Conservation (phyloP, 2,329 filamentous ascomycete species). For the Sclerotinia glacialis region DNA sequence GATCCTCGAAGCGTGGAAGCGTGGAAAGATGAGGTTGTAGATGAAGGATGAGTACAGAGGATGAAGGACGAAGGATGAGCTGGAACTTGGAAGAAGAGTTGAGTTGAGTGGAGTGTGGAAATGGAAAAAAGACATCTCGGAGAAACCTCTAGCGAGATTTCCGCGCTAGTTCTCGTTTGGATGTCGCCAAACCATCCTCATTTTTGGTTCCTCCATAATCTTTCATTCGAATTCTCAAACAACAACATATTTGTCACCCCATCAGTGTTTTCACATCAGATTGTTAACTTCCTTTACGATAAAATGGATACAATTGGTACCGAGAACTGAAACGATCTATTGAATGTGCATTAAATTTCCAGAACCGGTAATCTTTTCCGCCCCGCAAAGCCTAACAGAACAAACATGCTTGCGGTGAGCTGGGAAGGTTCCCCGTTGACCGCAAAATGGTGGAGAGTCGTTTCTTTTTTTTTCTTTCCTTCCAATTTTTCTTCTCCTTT, state of each 20-base stretch:
- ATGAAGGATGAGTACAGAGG: neutral
- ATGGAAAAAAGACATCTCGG: neutral
- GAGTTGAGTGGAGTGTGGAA: neutral
- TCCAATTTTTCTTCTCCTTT: slow-evolving; percentile 7
- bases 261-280: neutral
- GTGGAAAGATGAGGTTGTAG: neutral
- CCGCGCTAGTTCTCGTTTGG: slow-evolving; percentile 6
- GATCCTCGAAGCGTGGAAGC: neutral
- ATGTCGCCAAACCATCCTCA: neutral
- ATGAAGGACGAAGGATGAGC: neutral
- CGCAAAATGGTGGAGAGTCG: slow-evolving; percentile 14
- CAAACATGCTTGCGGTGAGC: slow-evolving; percentile 6
- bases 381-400: neutral
- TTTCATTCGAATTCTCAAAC: neutral
- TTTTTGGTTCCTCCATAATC: neutral
- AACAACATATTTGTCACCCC: neutral
- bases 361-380: slow-evolving; percentile 7
- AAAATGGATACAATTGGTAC: slow-evolving; percentile 7
- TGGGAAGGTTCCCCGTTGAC: slow-evolving; percentile 8
- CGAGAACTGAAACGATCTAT: neutral
- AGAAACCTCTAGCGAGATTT: neutral
- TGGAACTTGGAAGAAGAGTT: neutral
- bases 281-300: neutral
- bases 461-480: neutral
- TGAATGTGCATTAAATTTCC: slow-evolving; percentile 13